phyloP scores from a whole-genome alignment of 176 grass and related monocot genomes.

The Alloteropsis semialata region DNA sequence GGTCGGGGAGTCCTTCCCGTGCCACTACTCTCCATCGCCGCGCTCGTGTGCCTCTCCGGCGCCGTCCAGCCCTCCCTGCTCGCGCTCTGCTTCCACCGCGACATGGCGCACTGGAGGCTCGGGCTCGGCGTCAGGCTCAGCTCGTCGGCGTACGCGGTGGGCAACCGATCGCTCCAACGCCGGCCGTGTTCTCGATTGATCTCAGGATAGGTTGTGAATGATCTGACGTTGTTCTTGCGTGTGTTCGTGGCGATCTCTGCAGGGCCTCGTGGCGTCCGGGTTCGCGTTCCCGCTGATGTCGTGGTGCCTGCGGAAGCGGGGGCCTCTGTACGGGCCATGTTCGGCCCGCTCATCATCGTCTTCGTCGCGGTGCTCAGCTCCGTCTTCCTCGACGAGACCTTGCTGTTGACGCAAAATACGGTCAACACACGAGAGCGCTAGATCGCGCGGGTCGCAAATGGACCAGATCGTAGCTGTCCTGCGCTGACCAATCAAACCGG shows the following conservation, averaged over 20 bases:
- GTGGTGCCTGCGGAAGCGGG: slow-evolving; percentile 61
- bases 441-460: too few relatives aligned
- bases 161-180: not conserved
- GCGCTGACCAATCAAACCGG: too few relatives aligned
- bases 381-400: slow-evolving; percentile 40
- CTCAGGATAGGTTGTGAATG: too few relatives aligned
- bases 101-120: slow-evolving; percentile 35
- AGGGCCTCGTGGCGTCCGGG: slow-evolving; percentile 53
- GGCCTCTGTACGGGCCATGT: slow-evolving; percentile 53
- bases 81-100: slow-evolving; percentile 33
- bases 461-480: too few relatives aligned
- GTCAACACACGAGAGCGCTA: too few relatives aligned
- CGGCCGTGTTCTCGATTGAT: not conserved
- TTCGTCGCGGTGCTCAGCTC: slow-evolving; percentile 51
- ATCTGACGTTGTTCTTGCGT: too few relatives aligned
- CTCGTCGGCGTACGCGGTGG: slow-evolving; percentile 45
- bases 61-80: slow-evolving; percentile 32
- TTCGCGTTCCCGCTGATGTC: slow-evolving; percentile 42
- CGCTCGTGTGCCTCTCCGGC: slow-evolving; percentile 51
- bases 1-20: slow-evolving; percentile 44
- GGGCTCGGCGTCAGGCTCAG: slow-evolving; percentile 50
- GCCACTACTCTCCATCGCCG: slow-evolving; percentile 62
- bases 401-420: too few relatives aligned
- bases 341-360: slow-evolving; percentile 53
- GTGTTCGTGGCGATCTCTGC: not conserved